Evolutionary conservation across 2,329 filamentous ascomycete genomes (phyloP), one percentile per base, ranked within the genome.

Genomic region (Penicillium sp.): DNA sequence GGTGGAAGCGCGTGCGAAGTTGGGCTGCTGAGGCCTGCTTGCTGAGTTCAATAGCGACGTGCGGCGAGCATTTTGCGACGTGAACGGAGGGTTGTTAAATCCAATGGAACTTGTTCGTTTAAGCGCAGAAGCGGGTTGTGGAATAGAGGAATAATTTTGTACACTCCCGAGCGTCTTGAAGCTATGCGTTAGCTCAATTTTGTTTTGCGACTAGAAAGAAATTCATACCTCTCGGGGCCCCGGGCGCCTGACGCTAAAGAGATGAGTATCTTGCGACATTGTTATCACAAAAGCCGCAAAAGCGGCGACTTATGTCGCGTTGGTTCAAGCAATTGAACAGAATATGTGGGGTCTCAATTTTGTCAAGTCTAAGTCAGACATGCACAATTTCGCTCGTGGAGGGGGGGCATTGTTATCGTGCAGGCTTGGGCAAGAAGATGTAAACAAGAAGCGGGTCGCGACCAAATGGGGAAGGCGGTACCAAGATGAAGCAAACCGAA

Each of bases 51-150:
- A 93, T 74, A 96, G 89, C 61, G 93, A 96, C 67, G 90, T 85
- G 27, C 91, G 91, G 66, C 93, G 91, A 65, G 81, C 86, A 80
- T 96, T 90, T 71, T 88, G 87, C 54, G 83, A 82, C 54, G 87
- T 86, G 69, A 85, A 88, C 46, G 84, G 85, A 56, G 81, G 80
- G 69, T 84, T 83, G 58, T 85, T 83, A 68, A 86, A 81, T 70
- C 86, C 87, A 66, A 87, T 87, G 13, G 91, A 93, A 70, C 87
- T 95, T 29, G 90, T 90, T 74, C 95, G 90, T 81, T 99, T 99
- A 84, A 99, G 89, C 42, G 92, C 91, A 42, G 93, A 98, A 27
- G 90, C 84, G 9, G 95, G 93, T 78, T 96, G 91, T 21, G 95
- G 95, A 61, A 99, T 90, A 22, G 87, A 86, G 21, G 90, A 90